phyloP scores from a whole-genome alignment of 192 early-diverging fungal species.

The Mortierella hygrophila region DNA sequence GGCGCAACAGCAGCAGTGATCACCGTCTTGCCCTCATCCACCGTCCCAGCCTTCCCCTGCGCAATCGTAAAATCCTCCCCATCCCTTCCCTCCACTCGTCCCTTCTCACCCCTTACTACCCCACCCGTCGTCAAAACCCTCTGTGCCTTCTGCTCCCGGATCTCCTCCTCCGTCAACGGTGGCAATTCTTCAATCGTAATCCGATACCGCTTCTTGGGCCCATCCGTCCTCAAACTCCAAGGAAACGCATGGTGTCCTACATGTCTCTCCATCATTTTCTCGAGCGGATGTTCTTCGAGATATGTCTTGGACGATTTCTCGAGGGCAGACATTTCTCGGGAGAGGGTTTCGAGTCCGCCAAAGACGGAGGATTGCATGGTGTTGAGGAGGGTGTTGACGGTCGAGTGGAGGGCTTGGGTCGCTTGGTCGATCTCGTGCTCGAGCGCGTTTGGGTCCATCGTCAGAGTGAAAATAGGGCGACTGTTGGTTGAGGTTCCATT shows the following conservation, averaged over 20 bases:
- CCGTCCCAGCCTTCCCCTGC: conserved; percentile 41
- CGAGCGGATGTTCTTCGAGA: conserved; percentile 20
- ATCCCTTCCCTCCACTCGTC: background rate
- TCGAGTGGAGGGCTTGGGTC: conserved; percentile 36
- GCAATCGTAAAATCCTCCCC: conserved; percentile 44
- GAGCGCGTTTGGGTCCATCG: conserved; percentile 43
- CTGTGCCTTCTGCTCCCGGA: conserved; percentile 2
- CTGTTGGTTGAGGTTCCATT: background rate
- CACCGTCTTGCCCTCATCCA: conserved; percentile 50
- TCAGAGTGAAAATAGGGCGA: conserved; percentile 36
- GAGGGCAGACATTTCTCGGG: conserved; percentile 36
- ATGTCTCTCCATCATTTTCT: background rate
- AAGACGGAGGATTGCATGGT: conserved; percentile 53
- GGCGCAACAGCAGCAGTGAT: conserved; percentile 44
- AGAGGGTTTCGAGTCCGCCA: conserved; percentile 45
- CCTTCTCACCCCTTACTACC: background rate
- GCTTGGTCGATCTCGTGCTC: conserved; percentile 48
- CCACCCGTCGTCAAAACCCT: background rate
- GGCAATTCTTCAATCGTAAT: conserved; percentile 52
- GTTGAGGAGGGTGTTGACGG: conserved; percentile 40
- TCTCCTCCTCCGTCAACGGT: conserved; percentile 11
- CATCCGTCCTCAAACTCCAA: conserved; percentile 36
- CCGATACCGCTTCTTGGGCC: conserved; percentile 48
- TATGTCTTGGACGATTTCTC: conserved; percentile 25
- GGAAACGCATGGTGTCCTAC: conserved; percentile 19